phyloP scores from a whole-genome alignment of 2,329 filamentous ascomycete species.

The Alternaria sp. region DNA sequence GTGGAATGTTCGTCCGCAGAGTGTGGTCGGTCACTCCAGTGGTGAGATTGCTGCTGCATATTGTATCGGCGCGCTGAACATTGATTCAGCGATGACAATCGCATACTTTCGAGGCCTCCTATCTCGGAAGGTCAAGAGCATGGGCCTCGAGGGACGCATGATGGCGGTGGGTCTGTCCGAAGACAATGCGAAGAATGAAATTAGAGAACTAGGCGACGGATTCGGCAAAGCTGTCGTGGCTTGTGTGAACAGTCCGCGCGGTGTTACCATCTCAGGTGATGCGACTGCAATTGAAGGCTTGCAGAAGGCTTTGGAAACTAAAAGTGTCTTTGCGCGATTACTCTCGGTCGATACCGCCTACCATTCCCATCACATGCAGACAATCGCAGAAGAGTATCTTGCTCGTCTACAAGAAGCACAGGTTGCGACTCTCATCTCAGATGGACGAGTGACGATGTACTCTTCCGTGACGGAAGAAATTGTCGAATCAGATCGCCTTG shows the following conservation, averaged over 20 bases:
- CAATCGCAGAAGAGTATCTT: slow-evolving; percentile 29
- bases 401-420: slow-evolving; percentile 10
- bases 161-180: slow-evolving; percentile 44
- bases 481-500: slow-evolving; percentile 20
- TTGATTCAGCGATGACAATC: slow-evolving; percentile 20
- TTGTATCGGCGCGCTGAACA: slow-evolving; percentile 22
- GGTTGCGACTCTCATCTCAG: not conserved
- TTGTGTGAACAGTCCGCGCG: slow-evolving; percentile 53
- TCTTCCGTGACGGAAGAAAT: slow-evolving; percentile 28
- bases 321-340: slow-evolving; percentile 51
- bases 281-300: slow-evolving; percentile 48
- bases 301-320: slow-evolving; percentile 43
- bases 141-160: slow-evolving; percentile 33
- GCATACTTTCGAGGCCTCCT: slow-evolving; percentile 24
- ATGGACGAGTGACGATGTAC: slow-evolving; percentile 14
- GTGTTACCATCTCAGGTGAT: slow-evolving; percentile 59
- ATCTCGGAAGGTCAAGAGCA: slow-evolving; percentile 15
- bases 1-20: slow-evolving; percentile 26
- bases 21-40: slow-evolving; percentile 38
- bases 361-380: slow-evolving; percentile 56
- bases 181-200: slow-evolving; percentile 11
- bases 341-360: slow-evolving; percentile 57
- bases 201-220: slow-evolving; percentile 8
- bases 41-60: slow-evolving; percentile 43
- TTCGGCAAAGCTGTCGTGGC: slow-evolving; percentile 36